Base-by-base conservation (phyloP, 2,329 filamentous ascomycete species). In the Colletotrichum plurivorum region DNA sequence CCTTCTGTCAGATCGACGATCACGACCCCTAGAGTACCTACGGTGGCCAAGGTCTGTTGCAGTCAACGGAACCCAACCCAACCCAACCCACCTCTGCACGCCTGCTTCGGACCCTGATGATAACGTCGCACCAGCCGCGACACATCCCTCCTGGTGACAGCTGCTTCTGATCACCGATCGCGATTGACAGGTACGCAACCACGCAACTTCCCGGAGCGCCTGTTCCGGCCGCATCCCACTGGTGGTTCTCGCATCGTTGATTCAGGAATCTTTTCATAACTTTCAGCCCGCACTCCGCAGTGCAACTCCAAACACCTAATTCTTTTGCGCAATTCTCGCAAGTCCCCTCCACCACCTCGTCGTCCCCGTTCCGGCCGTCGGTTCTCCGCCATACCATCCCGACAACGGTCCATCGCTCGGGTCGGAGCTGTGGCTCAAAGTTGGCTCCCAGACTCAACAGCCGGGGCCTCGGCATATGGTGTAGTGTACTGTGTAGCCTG, bases 1-100 rank as follows among this genome's bases (percentile, higher is more conserved):
- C 48, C 55, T 49, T 55, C 55, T 36, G 43, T 55, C 48, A 61
- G 55, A 69, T 69, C 66, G 66, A 56, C 66, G 66, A 69, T 66
- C 55, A 41, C 55, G 55, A 66, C 62, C 62, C 66, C 49, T 56
- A 55, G 43, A 43, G 55, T 31, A 36, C 31, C 10, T 36, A 10
- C 8, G 31, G 31, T 36, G 31, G 31, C 10, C 62, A 65, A 56
- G 45, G 62, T 52, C 51, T 46, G 13, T 66, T 27, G 55, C n/a
- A 31, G 51, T 48, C 36, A 60, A 52, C 48, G 20, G 49, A 39
- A 53, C 49, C 56, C 62, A 56, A 45, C 62, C 54, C 64, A 54
- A 36, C 31, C 31, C 2, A 36, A 9, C 53, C 60, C 60, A 41
- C 53, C 36, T 49, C 46, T 22, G 46, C 46, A 8, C 46, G 18